Percentiles rank a stretch among this genome's conserved stretches.
phyloP scores from a whole-genome alignment of 202 grass and related monocot genomes.

The Carex arenaria region DNA sequence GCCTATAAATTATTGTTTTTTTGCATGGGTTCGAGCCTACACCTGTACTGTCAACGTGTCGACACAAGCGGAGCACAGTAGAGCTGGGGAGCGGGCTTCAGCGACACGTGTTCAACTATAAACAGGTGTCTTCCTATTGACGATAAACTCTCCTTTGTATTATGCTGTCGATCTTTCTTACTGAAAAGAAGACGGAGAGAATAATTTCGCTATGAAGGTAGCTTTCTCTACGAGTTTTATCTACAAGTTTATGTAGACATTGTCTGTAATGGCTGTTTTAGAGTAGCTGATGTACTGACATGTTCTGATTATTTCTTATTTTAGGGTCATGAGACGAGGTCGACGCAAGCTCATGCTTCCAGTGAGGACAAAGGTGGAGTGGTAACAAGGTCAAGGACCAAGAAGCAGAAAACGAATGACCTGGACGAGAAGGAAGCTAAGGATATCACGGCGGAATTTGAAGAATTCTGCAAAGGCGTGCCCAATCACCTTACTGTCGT shows the following conservation, averaged over 20 bases:
- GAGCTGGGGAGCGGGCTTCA: not conserved
- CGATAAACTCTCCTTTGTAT: not conserved
- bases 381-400: constrained; percentile 21
- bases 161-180: not conserved
- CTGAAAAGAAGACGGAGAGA: not conserved
- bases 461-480: constrained; percentile 58
- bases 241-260: not conserved
- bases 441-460: constrained; percentile 20
- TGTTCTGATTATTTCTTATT: constrained; percentile 23
- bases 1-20: not conserved
- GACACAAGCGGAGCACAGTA: not conserved
- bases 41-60: constrained; percentile 20
- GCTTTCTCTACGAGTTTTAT: not conserved
- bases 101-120: not conserved
- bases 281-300: constrained; percentile 4
- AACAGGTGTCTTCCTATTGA: constrained; percentile 6
- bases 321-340: constrained; percentile 71
- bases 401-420: constrained; percentile 42
- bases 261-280: not conserved
- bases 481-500: constrained; percentile 49
- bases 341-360: constrained; percentile 33
- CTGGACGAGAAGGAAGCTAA: constrained; percentile 30
- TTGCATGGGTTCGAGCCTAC: constrained; percentile 24
- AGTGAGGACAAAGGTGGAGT: constrained; percentile 48
- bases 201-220: constrained; percentile 17